Evolutionary conservation across 23 red algal species (phyloP), one percentile per base, ranked within the genome.

Genomic region (Gracilaria vermiculophylla): DNA sequence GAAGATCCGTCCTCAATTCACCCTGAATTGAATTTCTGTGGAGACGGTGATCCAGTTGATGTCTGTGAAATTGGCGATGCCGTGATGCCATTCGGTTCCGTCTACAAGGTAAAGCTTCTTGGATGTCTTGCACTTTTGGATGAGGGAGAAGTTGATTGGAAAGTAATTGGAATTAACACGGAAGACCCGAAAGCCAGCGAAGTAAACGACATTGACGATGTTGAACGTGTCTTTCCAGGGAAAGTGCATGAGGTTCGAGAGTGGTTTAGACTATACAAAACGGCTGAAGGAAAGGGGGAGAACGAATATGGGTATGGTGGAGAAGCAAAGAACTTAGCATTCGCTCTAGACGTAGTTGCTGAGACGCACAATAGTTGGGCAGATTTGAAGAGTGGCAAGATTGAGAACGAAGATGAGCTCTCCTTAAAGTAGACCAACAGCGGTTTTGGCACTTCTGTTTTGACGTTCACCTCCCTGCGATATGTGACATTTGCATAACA

Each of bases 181-280:
- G 70, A 78, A 27, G 97, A 99, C 57, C 90, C 90, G 41, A 62
- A 65, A 43, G 92, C 97, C 2, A 32, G 21, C 1, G 57, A 67
- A 43, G 69, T 99, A 17, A 94, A 90, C 45, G 62, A 85, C 32
- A 83, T 99, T 51, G 89, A 50, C 27, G 97, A 99, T 85, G 73
- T 92, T 39, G 94, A 99, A 66, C 29, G 29, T 28, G 45, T 84
- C 35, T 90, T 91, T 62, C 97, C 97, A 23, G 93, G 93, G 13
- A 79, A 78, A 17, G 87, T 99, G 11, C 67, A 91, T 15, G 42
- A 93, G 34, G 89, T 99, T 1, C 69, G 92, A 31, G 97, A 99
- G 28, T 99, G 97, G 97, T 99, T 99, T 82, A 66, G 97, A 36
- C 50, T 99, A 60, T 99, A 99, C 80, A 99, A 99, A 70, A 99